phyloP scores from a whole-genome alignment of 73 alveolate species.

The Breviolum minutum region DNA sequence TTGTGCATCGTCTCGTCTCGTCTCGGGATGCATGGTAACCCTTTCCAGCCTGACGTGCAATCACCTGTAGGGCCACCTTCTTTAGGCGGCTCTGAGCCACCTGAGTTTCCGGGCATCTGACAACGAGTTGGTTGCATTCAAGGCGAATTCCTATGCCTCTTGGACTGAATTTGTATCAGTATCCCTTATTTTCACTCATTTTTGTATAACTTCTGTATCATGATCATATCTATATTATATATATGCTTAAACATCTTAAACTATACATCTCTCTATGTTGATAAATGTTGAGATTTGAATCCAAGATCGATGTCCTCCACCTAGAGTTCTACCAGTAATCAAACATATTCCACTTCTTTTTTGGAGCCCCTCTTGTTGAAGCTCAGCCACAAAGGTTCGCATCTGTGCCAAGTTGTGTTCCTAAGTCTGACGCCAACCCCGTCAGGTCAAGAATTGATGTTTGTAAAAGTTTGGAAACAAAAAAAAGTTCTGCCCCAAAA shows the following conservation, averaged over 20 bases:
- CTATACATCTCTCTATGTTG: neutral
- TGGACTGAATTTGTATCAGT: too few relatives aligned
- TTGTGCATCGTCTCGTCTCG: neutral
- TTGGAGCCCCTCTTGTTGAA: too few relatives aligned
- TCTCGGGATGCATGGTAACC: neutral
- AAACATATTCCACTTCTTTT: neutral
- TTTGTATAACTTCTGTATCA: too few relatives aligned
- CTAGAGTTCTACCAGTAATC: neutral
- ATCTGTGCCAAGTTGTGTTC: slow-evolving; percentile 79
- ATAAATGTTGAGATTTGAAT: too few relatives aligned
- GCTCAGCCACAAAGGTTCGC: slow-evolving; percentile 60
- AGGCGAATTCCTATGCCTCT: too few relatives aligned
- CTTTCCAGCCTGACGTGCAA: slow-evolving; percentile 50
- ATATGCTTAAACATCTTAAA: neutral
- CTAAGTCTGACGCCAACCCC: neutral
- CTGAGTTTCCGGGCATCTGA: neutral
- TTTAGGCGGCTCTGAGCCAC: slow-evolving; percentile 92
- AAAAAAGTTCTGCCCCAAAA: too few relatives aligned
- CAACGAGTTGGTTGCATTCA: too few relatives aligned
- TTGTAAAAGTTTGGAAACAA: too few relatives aligned
- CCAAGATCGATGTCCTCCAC: too few relatives aligned
- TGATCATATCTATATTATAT: neutral
- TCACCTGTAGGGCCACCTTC: slow-evolving; percentile 88
- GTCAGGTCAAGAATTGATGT: too few relatives aligned
- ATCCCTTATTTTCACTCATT: too few relatives aligned